Percentiles rank a stretch among this genome's conserved stretches.
These are phyloP conservation scores for Fusarium miscanthi DNA, from an alignment of 2,329 filamentous ascomycete genomes.

Conservation along the genomic window DNA sequence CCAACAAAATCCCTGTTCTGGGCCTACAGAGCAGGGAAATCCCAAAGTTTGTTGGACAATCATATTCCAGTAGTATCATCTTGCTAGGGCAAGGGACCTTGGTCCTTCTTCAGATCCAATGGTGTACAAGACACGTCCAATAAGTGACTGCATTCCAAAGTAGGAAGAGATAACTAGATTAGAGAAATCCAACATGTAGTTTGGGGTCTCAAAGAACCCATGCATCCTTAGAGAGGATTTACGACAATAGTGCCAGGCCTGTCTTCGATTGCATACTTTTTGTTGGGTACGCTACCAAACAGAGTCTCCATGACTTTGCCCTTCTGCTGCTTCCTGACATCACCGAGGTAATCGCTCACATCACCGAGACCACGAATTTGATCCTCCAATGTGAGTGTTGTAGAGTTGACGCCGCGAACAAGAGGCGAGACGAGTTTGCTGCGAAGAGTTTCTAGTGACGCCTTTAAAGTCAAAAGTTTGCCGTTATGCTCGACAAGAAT, in stretches of 20 bases:
- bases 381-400: slow-evolving; percentile 80
- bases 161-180: background rate
- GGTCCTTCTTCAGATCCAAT: background rate
- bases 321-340: slow-evolving; percentile 82
- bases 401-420: slow-evolving; percentile 75
- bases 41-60: background rate
- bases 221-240: slow-evolving; percentile 21
- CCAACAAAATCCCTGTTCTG: slow-evolving; percentile 14
- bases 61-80: background rate
- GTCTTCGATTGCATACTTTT: slow-evolving; percentile 50
- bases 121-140: background rate
- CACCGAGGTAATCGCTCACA: slow-evolving; percentile 81
- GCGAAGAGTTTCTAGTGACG: slow-evolving; percentile 85
- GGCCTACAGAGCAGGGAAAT: background rate
- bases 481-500: slow-evolving; percentile 88
- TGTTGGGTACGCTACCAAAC: slow-evolving; percentile 64
- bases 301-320: slow-evolving; percentile 83
- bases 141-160: background rate
- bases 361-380: slow-evolving; percentile 86
- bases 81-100: background rate
- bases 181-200: background rate
- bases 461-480: slow-evolving; percentile 83
- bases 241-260: slow-evolving; percentile 34
- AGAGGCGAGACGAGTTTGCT: slow-evolving; percentile 87
- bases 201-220: background rate